These are phyloP conservation scores for Aspergillus ustus DNA, from an alignment of 2,329 filamentous ascomycete genomes.

Conservation along the genomic window DNA sequence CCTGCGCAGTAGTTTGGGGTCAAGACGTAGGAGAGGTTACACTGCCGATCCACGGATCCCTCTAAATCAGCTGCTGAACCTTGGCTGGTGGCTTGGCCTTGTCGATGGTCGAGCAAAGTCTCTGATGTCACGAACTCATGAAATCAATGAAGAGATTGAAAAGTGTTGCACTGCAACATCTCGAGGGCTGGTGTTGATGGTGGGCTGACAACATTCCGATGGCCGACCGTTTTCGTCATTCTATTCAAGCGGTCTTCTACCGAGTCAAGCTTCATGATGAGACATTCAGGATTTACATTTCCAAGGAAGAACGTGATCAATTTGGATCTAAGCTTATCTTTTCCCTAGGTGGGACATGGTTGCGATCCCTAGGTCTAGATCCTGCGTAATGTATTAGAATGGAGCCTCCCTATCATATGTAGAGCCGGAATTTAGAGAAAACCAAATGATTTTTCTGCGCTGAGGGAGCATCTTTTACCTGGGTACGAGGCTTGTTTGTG, in stretches of 20 bases:
- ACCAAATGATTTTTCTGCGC: too few species aligned
- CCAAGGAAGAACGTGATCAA: not conserved
- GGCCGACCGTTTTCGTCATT: slow-evolving; percentile 1
- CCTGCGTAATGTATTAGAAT: not conserved
- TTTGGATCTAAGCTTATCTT: slow-evolving; percentile 12
- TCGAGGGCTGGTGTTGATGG: slow-evolving; percentile 4
- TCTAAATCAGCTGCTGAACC: slow-evolving; percentile 13
- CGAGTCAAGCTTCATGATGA: not conserved
- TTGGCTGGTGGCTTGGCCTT: slow-evolving; percentile 3
- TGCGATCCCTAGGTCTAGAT: not conserved
- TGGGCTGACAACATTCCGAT: slow-evolving; percentile 11
- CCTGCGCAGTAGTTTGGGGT: not conserved
- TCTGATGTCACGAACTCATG: slow-evolving; percentile 26
- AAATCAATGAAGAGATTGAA: not conserved
- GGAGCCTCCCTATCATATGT: not conserved
- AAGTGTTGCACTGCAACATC: slow-evolving; percentile 13
- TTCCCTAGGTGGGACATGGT: slow-evolving; percentile 9
- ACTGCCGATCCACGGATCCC: slow-evolving; percentile 28
- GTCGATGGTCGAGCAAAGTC: slow-evolving; percentile 12
- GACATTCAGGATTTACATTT: not conserved
- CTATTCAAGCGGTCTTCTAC: not conserved
- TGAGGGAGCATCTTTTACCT: not conserved
- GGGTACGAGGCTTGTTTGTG: not conserved
- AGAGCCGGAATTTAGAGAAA: too few species aligned
- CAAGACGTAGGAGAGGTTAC: slow-evolving; percentile 18